A percentile compares a stretch with the other conserved stretches of the same genome.
Evolutionary conservation across 139 green algal genomes (phyloP).

Genomic region (Deuterostichococcus epilithicus): DNA sequence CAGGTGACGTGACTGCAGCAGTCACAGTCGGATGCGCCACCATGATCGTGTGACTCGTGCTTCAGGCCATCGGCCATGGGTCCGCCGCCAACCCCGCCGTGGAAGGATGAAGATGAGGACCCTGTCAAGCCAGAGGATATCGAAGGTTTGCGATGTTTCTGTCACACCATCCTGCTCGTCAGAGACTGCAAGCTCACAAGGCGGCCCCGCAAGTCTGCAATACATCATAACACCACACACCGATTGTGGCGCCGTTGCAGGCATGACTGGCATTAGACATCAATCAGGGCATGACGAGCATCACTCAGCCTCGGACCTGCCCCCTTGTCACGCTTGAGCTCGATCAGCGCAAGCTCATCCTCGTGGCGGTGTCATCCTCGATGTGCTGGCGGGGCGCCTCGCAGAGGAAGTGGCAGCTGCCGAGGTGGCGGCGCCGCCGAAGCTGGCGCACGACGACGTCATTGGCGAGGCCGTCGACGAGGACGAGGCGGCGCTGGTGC

Average conservation of each 20-base stretch:
- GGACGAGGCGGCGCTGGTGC: conserved; percentile 55
- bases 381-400: too few species aligned
- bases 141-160: background rate
- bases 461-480: conserved; percentile 72
- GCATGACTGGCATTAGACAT: too few species aligned
- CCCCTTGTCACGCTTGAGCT: too few species aligned
- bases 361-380: too few species aligned
- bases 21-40: background rate
- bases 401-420: background rate
- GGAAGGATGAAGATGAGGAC: conserved; percentile 22
- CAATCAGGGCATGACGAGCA: too few species aligned
- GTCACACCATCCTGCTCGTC: background rate
- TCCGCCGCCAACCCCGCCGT: background rate
- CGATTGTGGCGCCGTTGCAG: too few species aligned
- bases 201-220: background rate
- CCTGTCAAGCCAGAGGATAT: conserved; percentile 2
- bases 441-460: conserved; percentile 79
- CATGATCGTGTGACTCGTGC: background rate
- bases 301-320: too few species aligned
- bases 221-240: too few species aligned
- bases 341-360: too few species aligned
- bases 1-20: background rate
- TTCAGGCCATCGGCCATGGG: background rate
- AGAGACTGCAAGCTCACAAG: background rate
- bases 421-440: background rate